A percentile compares a stretch with the other conserved stretches of the same genome.
phyloP scores from a whole-genome alignment of 306 rosid species.

The Rosa chinensis region DNA sequence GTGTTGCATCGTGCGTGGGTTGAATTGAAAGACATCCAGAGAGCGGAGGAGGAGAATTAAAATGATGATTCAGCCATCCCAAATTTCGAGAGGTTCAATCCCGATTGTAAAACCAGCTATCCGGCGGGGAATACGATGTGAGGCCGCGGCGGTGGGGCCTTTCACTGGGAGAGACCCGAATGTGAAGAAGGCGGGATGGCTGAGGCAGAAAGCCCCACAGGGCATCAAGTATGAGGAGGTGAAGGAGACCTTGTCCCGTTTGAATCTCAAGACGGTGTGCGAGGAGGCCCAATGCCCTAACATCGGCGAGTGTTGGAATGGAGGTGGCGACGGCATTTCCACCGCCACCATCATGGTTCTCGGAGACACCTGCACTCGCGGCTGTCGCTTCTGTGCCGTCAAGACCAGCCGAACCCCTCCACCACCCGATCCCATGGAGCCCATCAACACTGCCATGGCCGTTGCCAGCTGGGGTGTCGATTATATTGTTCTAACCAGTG shows the following conservation, averaged over 20 bases:
- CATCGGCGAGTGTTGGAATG: constrained; percentile 99
- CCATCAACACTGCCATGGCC: constrained; percentile 76
- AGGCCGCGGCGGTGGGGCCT: constrained; percentile 43
- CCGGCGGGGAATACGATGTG: neutral
- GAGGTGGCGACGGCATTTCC: constrained; percentile 90
- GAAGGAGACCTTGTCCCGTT: constrained; percentile 59
- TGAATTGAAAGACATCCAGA: too few relatives aligned
- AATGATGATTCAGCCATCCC: neutral
- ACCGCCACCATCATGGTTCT: constrained; percentile 97
- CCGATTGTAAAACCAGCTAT: neutral
- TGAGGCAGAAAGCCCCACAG: constrained; percentile 85
- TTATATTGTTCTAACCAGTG: constrained; percentile 40
- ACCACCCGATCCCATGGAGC: constrained; percentile 95
- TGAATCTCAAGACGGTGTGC: constrained; percentile 87
- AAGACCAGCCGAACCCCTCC: constrained; percentile 91
- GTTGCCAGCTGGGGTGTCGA: constrained; percentile 90
- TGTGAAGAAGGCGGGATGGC: constrained; percentile 77
- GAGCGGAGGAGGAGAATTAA: neutral
- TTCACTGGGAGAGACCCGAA: constrained; percentile 79
- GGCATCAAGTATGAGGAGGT: constrained; percentile 62
- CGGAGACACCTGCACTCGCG: constrained; percentile 97
- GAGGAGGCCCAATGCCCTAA: constrained; percentile 98
- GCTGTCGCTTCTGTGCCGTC: constrained; percentile 95
- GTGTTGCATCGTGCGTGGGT: too few relatives aligned
- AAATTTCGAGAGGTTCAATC: neutral